Percentiles rank a stretch among this genome's conserved stretches.
Conservation (phyloP, 1,284 basidiomycete genomes). For the Heterobasidion parviporum region DNA sequence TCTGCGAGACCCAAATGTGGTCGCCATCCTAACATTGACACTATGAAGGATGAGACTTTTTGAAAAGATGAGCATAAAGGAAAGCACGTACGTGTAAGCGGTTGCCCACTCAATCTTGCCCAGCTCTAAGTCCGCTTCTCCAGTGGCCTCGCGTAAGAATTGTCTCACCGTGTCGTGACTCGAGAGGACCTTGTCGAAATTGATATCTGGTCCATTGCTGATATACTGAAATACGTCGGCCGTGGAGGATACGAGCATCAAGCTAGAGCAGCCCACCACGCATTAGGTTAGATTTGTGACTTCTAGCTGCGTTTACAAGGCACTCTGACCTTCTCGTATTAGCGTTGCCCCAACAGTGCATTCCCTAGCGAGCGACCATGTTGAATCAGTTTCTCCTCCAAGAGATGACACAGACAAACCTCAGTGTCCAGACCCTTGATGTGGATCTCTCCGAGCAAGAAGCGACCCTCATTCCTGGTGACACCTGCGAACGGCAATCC, state of each 20-base stretch:
- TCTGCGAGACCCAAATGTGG: constrained; percentile 24
- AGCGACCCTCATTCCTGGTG: constrained; percentile 19
- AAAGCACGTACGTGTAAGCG: background rate
- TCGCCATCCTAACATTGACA: constrained; percentile 29
- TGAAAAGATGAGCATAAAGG: no score
- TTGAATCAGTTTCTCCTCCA: background rate
- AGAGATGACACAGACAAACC: constrained; percentile 8
- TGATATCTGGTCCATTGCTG: background rate
- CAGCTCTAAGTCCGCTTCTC: background rate
- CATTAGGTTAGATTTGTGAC: no score
- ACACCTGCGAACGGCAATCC: constrained; percentile 22
- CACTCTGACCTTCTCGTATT: no score
- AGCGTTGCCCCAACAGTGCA: no score
- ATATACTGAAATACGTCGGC: background rate
- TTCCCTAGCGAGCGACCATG: no score
- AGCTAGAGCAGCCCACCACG: no score
- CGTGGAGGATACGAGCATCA: no score
- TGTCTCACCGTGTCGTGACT: background rate
- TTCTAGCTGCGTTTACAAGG: no score
- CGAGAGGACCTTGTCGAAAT: background rate
- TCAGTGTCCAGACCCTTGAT: constrained; percentile 17
- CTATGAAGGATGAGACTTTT: constrained; percentile 10
- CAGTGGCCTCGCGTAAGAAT: constrained; percentile 5
- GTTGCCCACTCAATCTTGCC: background rate
- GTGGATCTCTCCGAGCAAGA: constrained; percentile 23